These are phyloP conservation scores for Anastatica hierochuntica DNA, from an alignment of 345 rosid genomes.

Conservation along the genomic window DNA sequence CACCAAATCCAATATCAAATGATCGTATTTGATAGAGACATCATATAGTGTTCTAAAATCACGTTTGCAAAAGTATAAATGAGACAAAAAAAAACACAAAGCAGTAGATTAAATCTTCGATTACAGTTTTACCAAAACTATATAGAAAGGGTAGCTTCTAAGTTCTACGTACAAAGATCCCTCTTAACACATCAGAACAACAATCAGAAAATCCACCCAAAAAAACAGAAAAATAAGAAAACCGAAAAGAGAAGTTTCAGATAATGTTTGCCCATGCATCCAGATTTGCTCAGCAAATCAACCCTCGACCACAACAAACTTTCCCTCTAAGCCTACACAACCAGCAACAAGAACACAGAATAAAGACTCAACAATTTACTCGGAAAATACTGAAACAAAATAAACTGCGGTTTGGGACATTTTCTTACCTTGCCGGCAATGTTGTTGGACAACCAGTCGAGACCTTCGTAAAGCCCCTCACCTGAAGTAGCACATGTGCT, in stretches of 20 bases:
- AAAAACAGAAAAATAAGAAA: background rate
- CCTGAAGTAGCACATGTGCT: conserved; percentile 16
- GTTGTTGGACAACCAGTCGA: conserved; percentile 16
- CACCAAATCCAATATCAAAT: no score
- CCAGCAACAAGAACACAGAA: background rate
- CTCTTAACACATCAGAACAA: background rate
- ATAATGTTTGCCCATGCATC: conserved; percentile 8
- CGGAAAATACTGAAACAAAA: background rate
- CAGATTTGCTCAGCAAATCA: conserved; percentile 7
- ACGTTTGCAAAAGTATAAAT: background rate
- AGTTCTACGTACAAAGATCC: conserved; percentile 6
- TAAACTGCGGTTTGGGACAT: background rate
- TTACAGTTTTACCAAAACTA: conserved; percentile 1
- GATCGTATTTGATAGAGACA: no score
- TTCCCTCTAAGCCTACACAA: background rate
- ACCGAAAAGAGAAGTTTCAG: background rate
- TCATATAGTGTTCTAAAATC: no score
- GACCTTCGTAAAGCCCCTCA: conserved; percentile 18
- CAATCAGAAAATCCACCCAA: background rate
- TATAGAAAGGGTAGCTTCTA: background rate
- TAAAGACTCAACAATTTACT: background rate
- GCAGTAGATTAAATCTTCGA: background rate
- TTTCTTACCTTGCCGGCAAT: conserved; percentile 2
- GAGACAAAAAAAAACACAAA: background rate
- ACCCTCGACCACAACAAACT: background rate